Base-by-base conservation (phyloP, 768 basidiomycete species). In the Russula foetens region DNA sequence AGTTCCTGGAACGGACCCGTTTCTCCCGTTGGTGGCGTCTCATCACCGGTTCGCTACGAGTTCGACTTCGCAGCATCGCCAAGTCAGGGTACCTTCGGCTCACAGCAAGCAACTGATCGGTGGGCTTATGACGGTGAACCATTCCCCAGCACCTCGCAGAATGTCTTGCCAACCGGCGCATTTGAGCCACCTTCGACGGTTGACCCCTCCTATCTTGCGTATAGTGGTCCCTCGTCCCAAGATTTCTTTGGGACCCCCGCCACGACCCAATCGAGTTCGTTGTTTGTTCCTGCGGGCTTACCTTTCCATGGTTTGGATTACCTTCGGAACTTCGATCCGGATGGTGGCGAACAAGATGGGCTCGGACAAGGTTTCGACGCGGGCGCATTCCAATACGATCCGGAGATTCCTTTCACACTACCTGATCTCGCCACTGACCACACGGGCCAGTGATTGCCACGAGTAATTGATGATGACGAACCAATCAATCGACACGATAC, bases 271-370 rank as follows among this genome's bases (percentile, higher is more conserved):
- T 81, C 85, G 14, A 80, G 78, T 6, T 71, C 86, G n/a, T 76
- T 79, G 4, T 90, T 90, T 69, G 76, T 84, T 63, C 82, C 83
- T 9, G 77, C 84, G 24, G 88, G 88, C 41, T 76, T 92, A n/a
- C 91, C 90, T 1, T 93, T 92, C 76, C 80, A 83, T 31, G 91
- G 90, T 11, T 77, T 92, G 33, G 91, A 93, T 66, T 93, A 82
- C 67, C 85, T 93, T 68, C 83, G 87, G 66, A 91, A 90, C 67
- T 91, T 86, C 69, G 78, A 77, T 65, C 79, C 83, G 53, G 79
- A 79, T 5, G 71, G 73, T 39, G 56, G 64, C 41, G 77, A 78
- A 44, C 74, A 75, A 65, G 79, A 80, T 51, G 69, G 70, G 29
- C 68, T 80, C 51, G 81, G 80, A 75, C 77, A 79, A 64, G 81